Base-by-base conservation (phyloP, 305 asterid species). In the Rubia peregrina region DNA sequence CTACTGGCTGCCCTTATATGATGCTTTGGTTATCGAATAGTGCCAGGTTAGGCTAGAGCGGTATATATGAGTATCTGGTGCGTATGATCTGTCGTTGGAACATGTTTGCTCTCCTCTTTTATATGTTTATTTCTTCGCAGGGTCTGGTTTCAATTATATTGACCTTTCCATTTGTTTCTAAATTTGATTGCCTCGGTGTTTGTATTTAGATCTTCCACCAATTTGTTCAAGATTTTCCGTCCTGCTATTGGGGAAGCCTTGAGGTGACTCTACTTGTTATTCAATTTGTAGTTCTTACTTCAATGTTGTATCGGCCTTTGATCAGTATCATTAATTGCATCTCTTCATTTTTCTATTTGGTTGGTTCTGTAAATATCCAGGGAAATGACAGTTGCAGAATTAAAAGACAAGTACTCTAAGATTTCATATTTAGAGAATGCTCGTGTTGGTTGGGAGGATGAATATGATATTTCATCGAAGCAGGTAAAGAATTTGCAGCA, bases 171-270 rank as follows among this genome's bases (percentile, higher is more conserved):
- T 36, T 38, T 59, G 59, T 24, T n/a, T 69, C 42, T 56, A 21
- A 61, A 60, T 11, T 21, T 79, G 61, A 26, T 67, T 64, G 44
- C 76, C 44, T 73, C 67, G 74, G 59, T 75, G 62, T 61, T 77
- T 75, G 76, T 75, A 66, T 85, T 79, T 89, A 94, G 99, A 72
- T 81, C 86, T 80, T 84, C 84, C 75, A 83, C 94, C 70, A 90
- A 91, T 77, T 70, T 80, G 83, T 89, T 78, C 86, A 89, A 89
- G 85, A 82, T 94, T 76, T 87, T 62, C 77, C 96, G 99, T 62
- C 99, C 99, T 70, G 84, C 91, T 74, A 80, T 84, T 48, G 97
- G 98, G 80, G 99, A 91, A 81, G 88, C 95, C 69, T 82, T 91
- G 80, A 89, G 99, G 98, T 91, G 67, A 74, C 30, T 30, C 12